phyloP scores from a whole-genome alignment of 78 protist species.

The Dictyostelium firmibasis region DNA sequence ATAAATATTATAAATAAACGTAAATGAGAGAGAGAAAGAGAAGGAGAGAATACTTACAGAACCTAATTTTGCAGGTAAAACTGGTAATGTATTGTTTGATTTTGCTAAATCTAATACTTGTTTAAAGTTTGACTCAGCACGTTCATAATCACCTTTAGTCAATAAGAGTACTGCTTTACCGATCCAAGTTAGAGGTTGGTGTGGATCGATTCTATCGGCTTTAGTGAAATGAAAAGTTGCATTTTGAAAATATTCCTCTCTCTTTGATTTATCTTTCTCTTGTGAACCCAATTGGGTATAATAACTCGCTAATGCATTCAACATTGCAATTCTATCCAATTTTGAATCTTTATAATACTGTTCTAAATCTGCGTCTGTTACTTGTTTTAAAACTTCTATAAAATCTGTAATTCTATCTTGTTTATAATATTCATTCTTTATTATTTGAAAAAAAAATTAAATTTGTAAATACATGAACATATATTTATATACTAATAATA shows the following conservation, averaged over 20 bases:
- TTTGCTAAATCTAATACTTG: not conserved
- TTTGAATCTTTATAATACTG: conserved; percentile 17
- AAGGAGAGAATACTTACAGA: conserved; percentile 44
- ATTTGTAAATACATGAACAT: not conserved
- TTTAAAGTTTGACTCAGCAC: conserved; percentile 19
- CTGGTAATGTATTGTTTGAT: conserved; percentile 16
- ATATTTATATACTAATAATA: not conserved
- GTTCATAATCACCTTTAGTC: conserved; percentile 35
- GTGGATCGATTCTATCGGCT: conserved; percentile 30
- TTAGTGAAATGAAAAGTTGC: conserved; percentile 30
- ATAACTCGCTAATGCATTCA: conserved; percentile 56
- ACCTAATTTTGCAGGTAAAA: conserved; percentile 53
- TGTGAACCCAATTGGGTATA: conserved; percentile 39
- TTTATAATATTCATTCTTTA: conserved; percentile 65
- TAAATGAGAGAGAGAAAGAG: too few species aligned
- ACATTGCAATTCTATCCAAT: conserved; percentile 50
- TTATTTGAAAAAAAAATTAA: too few species aligned
- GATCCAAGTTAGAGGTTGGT: conserved; percentile 11
- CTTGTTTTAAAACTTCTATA: not conserved
- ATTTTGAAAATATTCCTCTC: conserved; percentile 23
- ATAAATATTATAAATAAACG: not conserved
- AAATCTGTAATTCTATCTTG: conserved; percentile 30
- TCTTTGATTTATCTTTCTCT: conserved; percentile 31
- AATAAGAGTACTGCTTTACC: conserved; percentile 54
- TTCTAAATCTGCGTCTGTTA: conserved; percentile 21